Percentiles rank a stretch among this genome's conserved stretches.
These are phyloP conservation scores for Aureobasidium uvarum DNA, from an alignment of 2,329 filamentous ascomycete genomes.

Conservation along the genomic window DNA sequence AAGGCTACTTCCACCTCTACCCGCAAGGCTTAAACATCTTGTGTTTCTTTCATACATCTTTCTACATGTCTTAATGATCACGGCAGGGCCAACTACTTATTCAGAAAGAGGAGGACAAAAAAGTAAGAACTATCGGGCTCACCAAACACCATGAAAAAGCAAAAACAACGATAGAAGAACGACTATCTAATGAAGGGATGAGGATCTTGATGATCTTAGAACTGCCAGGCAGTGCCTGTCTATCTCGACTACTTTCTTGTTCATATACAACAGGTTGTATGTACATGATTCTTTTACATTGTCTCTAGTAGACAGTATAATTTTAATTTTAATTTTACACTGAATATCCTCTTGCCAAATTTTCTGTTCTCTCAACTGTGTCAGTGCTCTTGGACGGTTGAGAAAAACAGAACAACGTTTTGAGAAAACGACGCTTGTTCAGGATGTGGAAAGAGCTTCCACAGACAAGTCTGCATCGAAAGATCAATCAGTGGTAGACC, in stretches of 20 bases:
- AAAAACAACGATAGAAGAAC: conserved; percentile 10
- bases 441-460: not conserved
- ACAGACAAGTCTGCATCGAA: not conserved
- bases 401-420: not conserved
- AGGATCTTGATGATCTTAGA: conserved; percentile 23
- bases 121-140: conserved; percentile 16
- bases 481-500: not conserved
- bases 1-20: conserved; percentile 1
- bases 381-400: not conserved
- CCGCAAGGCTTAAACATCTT: conserved; percentile 13
- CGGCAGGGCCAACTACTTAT: conserved; percentile 7
- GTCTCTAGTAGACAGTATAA: conserved; percentile 10
- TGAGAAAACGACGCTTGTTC: not conserved
- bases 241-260: conserved; percentile 11
- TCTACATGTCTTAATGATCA: conserved; percentile 1
- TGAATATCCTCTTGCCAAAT: not conserved
- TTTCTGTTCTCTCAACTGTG: not conserved
- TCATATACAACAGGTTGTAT: conserved; percentile 22
- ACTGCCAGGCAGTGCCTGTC: not conserved
- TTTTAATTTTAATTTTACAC: conserved; percentile 16
- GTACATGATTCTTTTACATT: not conserved
- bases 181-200: conserved; percentile 21
- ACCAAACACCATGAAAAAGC: not conserved
- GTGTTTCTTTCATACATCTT: conserved; percentile 7
- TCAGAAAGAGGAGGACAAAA: conserved; percentile 7